Evolutionary conservation across 1,284 basidiomycete species (phyloP).

Genomic region (Meripilus lineatus): DNA sequence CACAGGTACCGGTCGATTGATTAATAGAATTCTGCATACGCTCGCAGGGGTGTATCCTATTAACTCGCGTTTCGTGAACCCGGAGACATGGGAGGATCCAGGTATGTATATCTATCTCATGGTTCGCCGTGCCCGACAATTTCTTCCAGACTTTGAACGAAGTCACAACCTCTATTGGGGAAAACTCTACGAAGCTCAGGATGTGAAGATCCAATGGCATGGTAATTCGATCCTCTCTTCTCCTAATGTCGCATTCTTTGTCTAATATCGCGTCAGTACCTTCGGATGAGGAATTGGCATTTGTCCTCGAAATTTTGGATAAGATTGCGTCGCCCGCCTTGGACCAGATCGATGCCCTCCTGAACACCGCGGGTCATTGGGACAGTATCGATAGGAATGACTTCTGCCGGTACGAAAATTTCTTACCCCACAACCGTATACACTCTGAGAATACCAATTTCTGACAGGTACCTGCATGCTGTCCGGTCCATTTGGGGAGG

Average conservation of each 20-base stretch:
- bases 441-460: background rate
- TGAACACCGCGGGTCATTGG: constrained; percentile 55
- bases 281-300: constrained; percentile 69
- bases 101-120: constrained; percentile 38
- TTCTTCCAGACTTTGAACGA: constrained; percentile 56
- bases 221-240: constrained; percentile 45
- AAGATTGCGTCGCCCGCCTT: constrained; percentile 65
- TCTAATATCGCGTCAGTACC: constrained; percentile 45
- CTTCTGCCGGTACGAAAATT: constrained; percentile 75
- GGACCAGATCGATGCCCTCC: constrained; percentile 62
- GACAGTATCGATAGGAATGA: constrained; percentile 82
- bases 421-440: constrained; percentile 4
- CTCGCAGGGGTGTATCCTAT: constrained; percentile 77
- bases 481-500: constrained; percentile 70
- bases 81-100: constrained; percentile 74
- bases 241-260: background rate
- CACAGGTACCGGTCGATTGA: constrained; percentile 73
- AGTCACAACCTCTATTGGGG: constrained; percentile 85
- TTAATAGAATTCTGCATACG: constrained; percentile 77
- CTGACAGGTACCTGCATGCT: constrained; percentile 53
- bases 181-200: constrained; percentile 71
- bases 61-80: constrained; percentile 83
- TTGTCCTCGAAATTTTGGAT: constrained; percentile 78
- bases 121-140: background rate
- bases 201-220: constrained; percentile 89